Base-by-base conservation (phyloP, 2,329 filamentous ascomycete genomes). In the Aspergillus fijiensis region DNA sequence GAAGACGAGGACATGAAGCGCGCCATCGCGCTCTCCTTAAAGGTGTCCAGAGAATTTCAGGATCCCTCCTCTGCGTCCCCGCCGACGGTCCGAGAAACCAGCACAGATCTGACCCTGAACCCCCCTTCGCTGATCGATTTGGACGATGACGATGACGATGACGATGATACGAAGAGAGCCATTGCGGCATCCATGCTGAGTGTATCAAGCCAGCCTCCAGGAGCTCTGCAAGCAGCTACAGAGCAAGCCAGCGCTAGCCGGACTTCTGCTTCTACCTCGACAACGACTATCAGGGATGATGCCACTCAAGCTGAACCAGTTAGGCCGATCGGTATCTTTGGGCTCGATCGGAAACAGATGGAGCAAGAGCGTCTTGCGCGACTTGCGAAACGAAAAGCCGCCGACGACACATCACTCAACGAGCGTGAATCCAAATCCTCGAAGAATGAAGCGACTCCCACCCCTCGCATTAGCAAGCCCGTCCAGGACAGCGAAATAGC, bases 341-440 rank as follows among this genome's bases (percentile, higher is more conserved):
- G 84, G 3, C 75, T 96, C 1, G 85, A 96, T 77, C 85, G 93
- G 39, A 91, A 88, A 74, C 84, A 86, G 55, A 95, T 96, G 91
- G 94, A 97, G 74, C 82, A 87, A 68, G 92, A 96, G 72, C 87
- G 94, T 47, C 82, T 96, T 14, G 87, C 86, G 23, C 84, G 93
- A 66, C 74, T 87, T 45, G 82, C 80, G 39, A 78, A 93, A 73
- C 83, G 86, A 39, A 83, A 85, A 72, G 71, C 76, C 9, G 81
- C 80, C 2, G 66, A 68, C 9, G 60, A 65, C 19, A 69, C 75
- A 10, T 77, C 77, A 1, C 59, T 65, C 16, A 57, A 56, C 47
- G 58, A 66, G n/a, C 69, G 56, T 21, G 59, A 62, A 14, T n/a
- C 60, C 7, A 74, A 77, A 61, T 59, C 66, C 2, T 49, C 62